phyloP scores from a whole-genome alignment of 1,284 basidiomycete species.

The Irpex sp. region DNA sequence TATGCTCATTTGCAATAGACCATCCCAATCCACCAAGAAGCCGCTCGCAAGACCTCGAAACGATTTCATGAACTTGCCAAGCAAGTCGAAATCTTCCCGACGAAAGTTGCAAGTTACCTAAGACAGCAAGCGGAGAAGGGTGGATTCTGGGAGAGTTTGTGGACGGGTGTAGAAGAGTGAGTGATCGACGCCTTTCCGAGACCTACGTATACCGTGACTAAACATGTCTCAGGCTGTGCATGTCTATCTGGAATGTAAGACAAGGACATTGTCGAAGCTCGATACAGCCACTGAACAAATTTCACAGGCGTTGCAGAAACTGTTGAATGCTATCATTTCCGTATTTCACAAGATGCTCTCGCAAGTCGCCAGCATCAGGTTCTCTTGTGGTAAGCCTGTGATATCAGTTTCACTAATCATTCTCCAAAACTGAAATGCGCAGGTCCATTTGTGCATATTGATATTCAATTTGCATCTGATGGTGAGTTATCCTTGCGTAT shows the following conservation, averaged over 20 bases:
- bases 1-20: slow-evolving; percentile 14
- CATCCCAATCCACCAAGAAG: slow-evolving; percentile 24
- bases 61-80: slow-evolving; percentile 25
- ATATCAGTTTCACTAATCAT: neutral
- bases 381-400: slow-evolving; percentile 19
- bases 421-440: neutral
- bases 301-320: slow-evolving; percentile 11
- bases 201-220: neutral
- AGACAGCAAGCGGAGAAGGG: slow-evolving; percentile 22
- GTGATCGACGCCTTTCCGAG: neutral
- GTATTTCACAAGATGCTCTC: slow-evolving; percentile 24
- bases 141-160: slow-evolving; percentile 22
- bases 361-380: slow-evolving; percentile 24
- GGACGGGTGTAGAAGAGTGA: slow-evolving; percentile 27
- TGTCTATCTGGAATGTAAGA: slow-evolving; percentile 26
- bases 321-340: slow-evolving; percentile 19
- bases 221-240: slow-evolving; percentile 20
- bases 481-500: neutral
- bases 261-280: neutral
- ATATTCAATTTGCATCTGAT: slow-evolving; percentile 4
- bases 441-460: slow-evolving; percentile 12
- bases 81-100: slow-evolving; percentile 27
- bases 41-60: slow-evolving; percentile 19
- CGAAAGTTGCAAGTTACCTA: slow-evolving; percentile 26
- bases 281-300: neutral